Evolutionary conservation across 148 eudicot genomes (phyloP), one percentile per base, ranked within the genome.

Genomic region (Nyssa sinensis): DNA sequence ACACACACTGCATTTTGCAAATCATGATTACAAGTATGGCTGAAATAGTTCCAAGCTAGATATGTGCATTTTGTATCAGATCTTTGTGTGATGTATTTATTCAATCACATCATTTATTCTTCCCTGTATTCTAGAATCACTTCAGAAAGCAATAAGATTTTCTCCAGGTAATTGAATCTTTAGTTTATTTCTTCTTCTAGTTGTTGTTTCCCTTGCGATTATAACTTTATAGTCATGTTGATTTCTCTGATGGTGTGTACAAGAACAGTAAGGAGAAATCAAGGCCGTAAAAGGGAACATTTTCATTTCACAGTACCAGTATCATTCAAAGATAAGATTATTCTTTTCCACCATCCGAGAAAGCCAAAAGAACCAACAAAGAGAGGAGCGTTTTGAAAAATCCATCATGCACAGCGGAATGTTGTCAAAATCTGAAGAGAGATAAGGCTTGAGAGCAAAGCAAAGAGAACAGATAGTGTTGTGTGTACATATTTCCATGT

Each of bases 1-100:
- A 25, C 86, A 93, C 14, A n/a, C 85, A 41, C n/a, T 5, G 97
- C 98, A 41, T 96, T 93, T 62, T 85, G 87, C 90, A 89, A 96
- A 71, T 89, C 90, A 31, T 95, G 78, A 88, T 72, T 55, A n/a
- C 31, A 29, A 62, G 32, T 59, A 5, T 41, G 11, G 67, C 23
- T 21, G 25, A 55, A n/a, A n/a, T 11, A 3, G 24, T 19, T 55
- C 25, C 59, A 39, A 25, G 64, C 60, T 58, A 25, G 64, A 39
- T 58, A 62, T 23, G 3, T 62, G 62, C 5, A 3, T 62, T 55
- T 62, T 73, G 60, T 62, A 30, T 21, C 41, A 44, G 13, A 62
- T 73, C 39, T 62, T 62, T 31, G 41, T 21, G 59, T 13, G 6
- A 2, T 62, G 68, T 44, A 41, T 21, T 73, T 73, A 62, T n/a